These are phyloP conservation scores for Cladophialophora chaetospira DNA, from an alignment of 2,329 filamentous ascomycete species.

Conservation along the genomic window DNA sequence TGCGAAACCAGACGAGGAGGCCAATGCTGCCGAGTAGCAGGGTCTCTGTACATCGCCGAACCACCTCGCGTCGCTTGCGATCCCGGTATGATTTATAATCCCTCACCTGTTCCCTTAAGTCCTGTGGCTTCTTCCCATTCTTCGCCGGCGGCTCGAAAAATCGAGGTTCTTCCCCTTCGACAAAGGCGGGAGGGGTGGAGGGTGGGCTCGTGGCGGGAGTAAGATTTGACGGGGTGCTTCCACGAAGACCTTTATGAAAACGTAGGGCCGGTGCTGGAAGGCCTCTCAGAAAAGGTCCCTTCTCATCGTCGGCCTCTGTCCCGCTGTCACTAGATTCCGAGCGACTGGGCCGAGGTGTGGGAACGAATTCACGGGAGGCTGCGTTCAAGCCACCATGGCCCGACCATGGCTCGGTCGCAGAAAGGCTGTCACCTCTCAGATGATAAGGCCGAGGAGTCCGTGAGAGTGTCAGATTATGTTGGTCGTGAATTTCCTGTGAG, in stretches of 20 bases:
- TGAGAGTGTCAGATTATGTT: conserved; percentile 24
- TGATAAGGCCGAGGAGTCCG: conserved; percentile 36
- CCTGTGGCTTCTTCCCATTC: conserved; percentile 14
- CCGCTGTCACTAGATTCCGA: conserved; percentile 76
- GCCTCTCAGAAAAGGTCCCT: conserved; percentile 72
- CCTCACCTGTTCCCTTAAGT: conserved; percentile 5
- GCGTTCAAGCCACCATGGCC: conserved; percentile 10
- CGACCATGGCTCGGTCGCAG: conserved; percentile 1
- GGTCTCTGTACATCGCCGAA: conserved; percentile 57
- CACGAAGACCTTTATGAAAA: conserved; percentile 75
- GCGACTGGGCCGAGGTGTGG: conserved; percentile 37
- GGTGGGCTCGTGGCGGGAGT: conserved; percentile 29
- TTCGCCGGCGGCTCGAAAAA: conserved; percentile 22
- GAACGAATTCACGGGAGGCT: conserved; percentile 9
- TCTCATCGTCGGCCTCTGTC: conserved; percentile 93
- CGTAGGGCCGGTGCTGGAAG: conserved; percentile 75
- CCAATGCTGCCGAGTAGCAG: conserved; percentile 57
- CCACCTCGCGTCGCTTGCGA: conserved; percentile 44
- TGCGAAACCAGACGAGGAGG: conserved; percentile 22
- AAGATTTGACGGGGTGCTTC: conserved; percentile 31
- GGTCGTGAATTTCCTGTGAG: conserved; percentile 20
- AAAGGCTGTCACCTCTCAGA: conserved; percentile 27
- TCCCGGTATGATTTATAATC: conserved; percentile 35
- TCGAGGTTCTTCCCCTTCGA: conserved; percentile 20
- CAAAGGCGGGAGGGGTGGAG: conserved; percentile 31